Evolutionary conservation across 805 yeast species (phyloP).

Genomic region (Barnettozyma wickerhamii): DNA sequence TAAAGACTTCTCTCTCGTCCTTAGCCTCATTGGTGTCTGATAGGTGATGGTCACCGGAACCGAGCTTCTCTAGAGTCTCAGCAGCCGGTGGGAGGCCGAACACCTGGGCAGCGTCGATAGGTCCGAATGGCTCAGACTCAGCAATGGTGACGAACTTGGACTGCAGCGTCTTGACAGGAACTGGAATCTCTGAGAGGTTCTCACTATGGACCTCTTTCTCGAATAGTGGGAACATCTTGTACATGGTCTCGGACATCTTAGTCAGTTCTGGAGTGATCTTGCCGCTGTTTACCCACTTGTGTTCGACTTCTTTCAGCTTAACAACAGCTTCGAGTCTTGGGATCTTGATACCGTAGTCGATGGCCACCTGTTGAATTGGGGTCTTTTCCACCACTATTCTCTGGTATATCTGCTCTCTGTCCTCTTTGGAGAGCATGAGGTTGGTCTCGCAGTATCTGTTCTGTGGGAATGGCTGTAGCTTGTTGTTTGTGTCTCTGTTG

Average conservation of each 20-base stretch:
- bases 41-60: constrained; percentile 50
- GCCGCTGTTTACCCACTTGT: constrained; percentile 50
- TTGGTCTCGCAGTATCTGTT: constrained; percentile 71
- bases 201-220: constrained; percentile 47
- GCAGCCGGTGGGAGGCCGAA: constrained; percentile 87
- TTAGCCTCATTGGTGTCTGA: constrained; percentile 20
- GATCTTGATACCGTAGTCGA: constrained; percentile 72
- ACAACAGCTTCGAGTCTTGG: constrained; percentile 88
- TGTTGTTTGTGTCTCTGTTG: constrained; percentile 9
- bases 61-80: constrained; percentile 64
- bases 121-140: constrained; percentile 94
- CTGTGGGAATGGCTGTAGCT: constrained; percentile 76
- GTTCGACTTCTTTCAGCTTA: constrained; percentile 61
- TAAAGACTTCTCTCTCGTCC: constrained; percentile 35
- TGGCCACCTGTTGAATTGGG: constrained; percentile 70
- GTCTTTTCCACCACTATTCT: constrained; percentile 50
- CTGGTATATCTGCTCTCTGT: constrained; percentile 56
- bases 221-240: constrained; percentile 78
- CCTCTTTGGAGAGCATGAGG: constrained; percentile 48
- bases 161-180: constrained; percentile 74
- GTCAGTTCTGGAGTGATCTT: constrained; percentile 51
- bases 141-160: constrained; percentile 86
- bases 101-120: constrained; percentile 87
- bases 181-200: constrained; percentile 90
- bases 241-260: constrained; percentile 58